Conservation (phyloP, 2,329 filamentous ascomycete genomes). For the Pyrenochaeta sp. region DNA sequence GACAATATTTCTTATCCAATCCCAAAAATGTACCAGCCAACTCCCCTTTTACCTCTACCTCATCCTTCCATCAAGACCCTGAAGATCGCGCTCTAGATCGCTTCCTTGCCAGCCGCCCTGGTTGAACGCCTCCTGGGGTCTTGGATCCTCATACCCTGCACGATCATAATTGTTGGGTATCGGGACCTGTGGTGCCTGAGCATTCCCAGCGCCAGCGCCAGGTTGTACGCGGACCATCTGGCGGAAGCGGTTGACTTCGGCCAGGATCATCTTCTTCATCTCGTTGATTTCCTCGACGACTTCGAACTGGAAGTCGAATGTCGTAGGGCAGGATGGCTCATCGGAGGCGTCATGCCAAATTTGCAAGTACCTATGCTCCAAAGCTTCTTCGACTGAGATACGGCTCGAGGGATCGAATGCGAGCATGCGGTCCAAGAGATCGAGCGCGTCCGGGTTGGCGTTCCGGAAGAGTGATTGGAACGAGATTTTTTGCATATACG, state of each 20-base stretch:
- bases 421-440: constrained; percentile 95
- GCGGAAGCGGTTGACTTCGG: constrained; percentile 91
- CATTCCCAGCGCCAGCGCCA: constrained; percentile 39
- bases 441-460: constrained; percentile 94
- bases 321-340: constrained; percentile 90
- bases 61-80: constrained; percentile 52
- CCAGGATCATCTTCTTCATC: constrained; percentile 96
- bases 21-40: background rate
- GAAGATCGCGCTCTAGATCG: constrained; percentile 58
- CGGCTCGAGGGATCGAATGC: constrained; percentile 94
- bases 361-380: constrained; percentile 94
- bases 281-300: constrained; percentile 93
- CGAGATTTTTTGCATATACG: constrained; percentile 90
- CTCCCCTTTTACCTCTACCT: constrained; percentile 13
- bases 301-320: constrained; percentile 98
- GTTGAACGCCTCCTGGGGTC: constrained; percentile 65
- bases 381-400: constrained; percentile 91
- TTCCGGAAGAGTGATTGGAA: constrained; percentile 90
- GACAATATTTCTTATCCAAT: constrained; percentile 19
- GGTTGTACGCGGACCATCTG: constrained; percentile 59
- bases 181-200: constrained; percentile 63
- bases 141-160: constrained; percentile 67
- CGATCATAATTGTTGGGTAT: constrained; percentile 69
- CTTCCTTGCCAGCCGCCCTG: constrained; percentile 47
- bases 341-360: constrained; percentile 99